Evolutionary conservation across 306 rosid species (phyloP), one percentile per base, ranked within the genome.

Genomic region (Inga laurina): DNA sequence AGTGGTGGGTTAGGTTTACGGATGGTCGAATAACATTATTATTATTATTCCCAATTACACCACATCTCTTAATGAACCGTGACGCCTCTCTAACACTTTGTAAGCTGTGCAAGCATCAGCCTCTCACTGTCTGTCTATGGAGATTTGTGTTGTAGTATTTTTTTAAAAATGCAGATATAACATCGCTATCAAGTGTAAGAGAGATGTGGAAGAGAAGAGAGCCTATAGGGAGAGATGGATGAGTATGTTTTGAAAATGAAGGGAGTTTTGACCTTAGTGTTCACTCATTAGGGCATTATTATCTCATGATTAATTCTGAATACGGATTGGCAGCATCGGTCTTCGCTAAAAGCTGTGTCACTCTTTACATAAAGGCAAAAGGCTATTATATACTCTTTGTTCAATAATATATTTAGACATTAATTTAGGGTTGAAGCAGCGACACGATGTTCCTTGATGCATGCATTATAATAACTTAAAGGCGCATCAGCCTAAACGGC

Each of bases 401-500:
- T 39, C 43, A 39, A 39, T 39, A 39, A 39, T 54, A 62, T 67
- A 34, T 35, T 41, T 10, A 59, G 0, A 22, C 4, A n/a, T 59
- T 22, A 15, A 10, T 59, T 27, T 83, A 66, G 61, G 45, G 78
- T 74, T 81, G 72, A 84, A 87, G 35, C 44, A 70, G 41, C 52
- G 73, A 86, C 70, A 65, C 66, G 84, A 81, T 49, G 14, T 72
- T 57, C 85, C 39, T 34, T 41, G 80, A 56, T 75, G 62, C 66
- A 43, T 67, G 49, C 54, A 59, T 22, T 41, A 70, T 74, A 24
- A 30, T 37, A 57, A 15, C 8, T 51, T 51, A 16, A 52, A 57
- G 81, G 93, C 98, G 85, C 99, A 87, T 85, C 77, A 91, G 93
- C 97, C 98, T 84, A 96, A 93, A 92, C 93, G 98, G 93, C 98